Evolutionary conservation across 441 rosid genomes (phyloP).

Genomic region (Syzygium malaccense): DNA sequence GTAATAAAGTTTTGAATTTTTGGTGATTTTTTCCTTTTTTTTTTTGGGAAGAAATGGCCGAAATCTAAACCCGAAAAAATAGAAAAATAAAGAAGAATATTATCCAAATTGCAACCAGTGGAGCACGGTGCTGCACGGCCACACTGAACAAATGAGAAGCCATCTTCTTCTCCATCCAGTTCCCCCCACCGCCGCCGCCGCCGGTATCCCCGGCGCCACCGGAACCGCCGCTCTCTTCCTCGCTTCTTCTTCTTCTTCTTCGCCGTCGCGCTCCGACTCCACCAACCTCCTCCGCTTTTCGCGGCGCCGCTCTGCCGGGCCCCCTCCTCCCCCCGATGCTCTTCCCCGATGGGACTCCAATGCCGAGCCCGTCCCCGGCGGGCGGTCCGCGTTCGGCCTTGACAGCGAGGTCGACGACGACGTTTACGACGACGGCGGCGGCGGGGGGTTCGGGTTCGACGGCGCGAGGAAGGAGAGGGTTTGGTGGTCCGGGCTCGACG

Average conservation of each 20-base stretch:
- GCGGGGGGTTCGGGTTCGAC: conserved; percentile 17
- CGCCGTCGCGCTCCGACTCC: not conserved
- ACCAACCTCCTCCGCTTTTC: not conserved
- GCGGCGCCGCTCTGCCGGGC: not conserved
- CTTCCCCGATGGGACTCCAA: not conserved
- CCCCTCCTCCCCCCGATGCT: not conserved
- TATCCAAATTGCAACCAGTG: not conserved
- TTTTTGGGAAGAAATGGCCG: not conserved
- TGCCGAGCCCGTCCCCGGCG: conserved; percentile 5
- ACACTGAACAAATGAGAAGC: conserved; percentile 12
- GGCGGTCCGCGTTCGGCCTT: conserved; percentile 25
- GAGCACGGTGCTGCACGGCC: not conserved
- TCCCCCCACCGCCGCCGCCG: conserved; percentile 3
- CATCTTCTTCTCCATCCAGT: conserved; percentile 2
- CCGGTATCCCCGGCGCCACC: no score
- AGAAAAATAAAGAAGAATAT: not conserved
- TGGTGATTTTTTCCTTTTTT: no score
- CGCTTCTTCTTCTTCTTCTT: not conserved
- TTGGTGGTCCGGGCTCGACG: conserved; percentile 49
- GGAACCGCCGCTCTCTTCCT: not conserved
- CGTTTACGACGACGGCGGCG: conserved; percentile 14
- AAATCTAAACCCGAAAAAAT: not conserved
- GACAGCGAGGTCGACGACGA: conserved; percentile 25
- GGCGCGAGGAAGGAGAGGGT: conserved; percentile 28
- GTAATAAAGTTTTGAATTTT: no score